Evolutionary conservation across 257 asterid genomes (phyloP), one percentile per base, ranked within the genome.

Genomic region (Fraxinus americana): DNA sequence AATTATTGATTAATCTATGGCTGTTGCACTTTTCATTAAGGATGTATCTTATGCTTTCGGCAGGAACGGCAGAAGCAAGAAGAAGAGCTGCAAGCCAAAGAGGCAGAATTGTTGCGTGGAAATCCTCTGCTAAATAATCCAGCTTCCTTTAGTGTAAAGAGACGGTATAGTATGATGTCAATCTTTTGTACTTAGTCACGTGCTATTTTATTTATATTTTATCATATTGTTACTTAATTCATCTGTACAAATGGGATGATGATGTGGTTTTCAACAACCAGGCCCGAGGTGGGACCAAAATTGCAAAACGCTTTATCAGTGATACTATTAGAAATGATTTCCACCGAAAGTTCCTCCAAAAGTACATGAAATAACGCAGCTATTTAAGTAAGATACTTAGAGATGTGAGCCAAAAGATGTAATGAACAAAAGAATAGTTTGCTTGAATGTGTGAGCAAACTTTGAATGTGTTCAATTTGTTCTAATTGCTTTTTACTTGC

Each of bases 241-340:
- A 29, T 73, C 67, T 79, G 30, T 81, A 54, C 84, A 94, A 96
- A 89, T 95, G 98, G 99, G 98, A 95, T 72, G 99, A 93, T 87
- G 97, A 95, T 81, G 99, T 95, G 81, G 97, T 95, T 71, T 95
- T 95, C 89, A 93, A 93, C 91, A 95, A 95, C 82, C 99, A 95
- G 85, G 90, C 97, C 70, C 93, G 99, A 8, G 98, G 98, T 10
- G 98, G 90, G 85, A 79, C 83, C 17, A 93, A 93, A 85, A 75
- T 82, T 0, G 78, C 91, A 1, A 95, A 93, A 87, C 93, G 97
- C 72, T 95, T 95, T 73, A 95, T 93, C 78, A 95, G 91, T 43
- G 98, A 95, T 87, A 95, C 99, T 59, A 93, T 95, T 85, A 88
- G 98, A 67, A 95, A 68, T 78, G 98, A 95, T 85, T 95, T 93